Evolutionary conservation across 108 stramenopile genomes (phyloP).

Genomic region (Schizochytrium sp.): DNA sequence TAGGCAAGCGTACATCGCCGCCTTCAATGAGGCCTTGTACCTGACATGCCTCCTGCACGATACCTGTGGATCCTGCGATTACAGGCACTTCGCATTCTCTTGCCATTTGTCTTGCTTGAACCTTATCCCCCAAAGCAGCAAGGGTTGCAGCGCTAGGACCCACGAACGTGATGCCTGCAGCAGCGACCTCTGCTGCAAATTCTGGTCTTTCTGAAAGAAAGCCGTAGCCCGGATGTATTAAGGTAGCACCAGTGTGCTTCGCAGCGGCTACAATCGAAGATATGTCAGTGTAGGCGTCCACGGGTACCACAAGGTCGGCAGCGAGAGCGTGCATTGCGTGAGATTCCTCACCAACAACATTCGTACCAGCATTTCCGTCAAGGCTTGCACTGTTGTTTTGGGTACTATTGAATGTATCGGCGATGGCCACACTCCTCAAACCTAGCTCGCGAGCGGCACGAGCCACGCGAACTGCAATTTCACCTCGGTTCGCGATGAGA

Average conservation of each 20-base stretch:
- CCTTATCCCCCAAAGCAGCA: slow-evolving; percentile 89
- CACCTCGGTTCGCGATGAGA: slow-evolving; percentile 91
- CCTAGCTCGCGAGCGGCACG: slow-evolving; percentile 87
- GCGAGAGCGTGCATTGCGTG: slow-evolving; percentile 18
- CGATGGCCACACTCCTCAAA: slow-evolving; percentile 84
- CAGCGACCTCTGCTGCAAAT: slow-evolving; percentile 81
- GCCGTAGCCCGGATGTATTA: slow-evolving; percentile 84
- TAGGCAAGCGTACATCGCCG: slow-evolving; percentile 82
- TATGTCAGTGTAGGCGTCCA: slow-evolving; percentile 89
- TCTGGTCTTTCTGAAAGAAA: slow-evolving; percentile 84
- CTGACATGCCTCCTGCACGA: slow-evolving; percentile 82
- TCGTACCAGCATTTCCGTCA: too few species aligned
- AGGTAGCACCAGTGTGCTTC: slow-evolving; percentile 84
- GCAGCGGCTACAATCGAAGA: slow-evolving; percentile 85
- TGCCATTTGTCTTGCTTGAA: slow-evolving; percentile 86
- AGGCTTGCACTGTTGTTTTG: too few species aligned
- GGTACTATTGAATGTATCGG: slow-evolving; percentile 21
- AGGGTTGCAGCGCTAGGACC: slow-evolving; percentile 86
- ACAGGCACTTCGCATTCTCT: slow-evolving; percentile 86
- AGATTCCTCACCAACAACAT: slow-evolving; percentile 82
- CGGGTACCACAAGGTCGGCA: slow-evolving; percentile 73
- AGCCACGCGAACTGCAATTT: slow-evolving; percentile 93
- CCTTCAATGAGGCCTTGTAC: slow-evolving; percentile 83
- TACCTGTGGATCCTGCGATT: slow-evolving; percentile 87
- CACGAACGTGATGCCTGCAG: slow-evolving; percentile 86